Evolutionary conservation across 2,329 filamentous ascomycete species (phyloP), one percentile per base, ranked within the genome.

Genomic region (Elsinoe ampelina): DNA sequence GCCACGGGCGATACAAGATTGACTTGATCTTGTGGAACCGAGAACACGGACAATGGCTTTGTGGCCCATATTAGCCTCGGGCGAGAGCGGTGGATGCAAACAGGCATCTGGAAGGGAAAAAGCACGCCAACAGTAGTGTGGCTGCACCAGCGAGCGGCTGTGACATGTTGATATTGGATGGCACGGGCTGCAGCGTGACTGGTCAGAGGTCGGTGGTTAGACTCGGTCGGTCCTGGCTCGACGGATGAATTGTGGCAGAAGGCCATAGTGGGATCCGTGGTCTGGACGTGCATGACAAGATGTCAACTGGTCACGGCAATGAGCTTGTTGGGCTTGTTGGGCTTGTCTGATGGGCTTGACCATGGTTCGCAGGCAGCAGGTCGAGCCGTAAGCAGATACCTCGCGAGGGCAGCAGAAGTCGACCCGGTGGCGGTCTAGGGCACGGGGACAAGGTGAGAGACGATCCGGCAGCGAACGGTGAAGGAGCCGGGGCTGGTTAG

Each of bases 351-450:
- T 20, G 13, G 43, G 20, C 20, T 34, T 48, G 20, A 20, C 26
- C 43, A 30, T 48, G 43, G 43, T 48, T 48, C 43, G 30, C n/a
- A 51, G 47, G 47, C 6, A 38, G 47, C 26, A 51, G 17, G 47
- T 51, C 15, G 47, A 51, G 19, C 47, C 30, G 26, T 17, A 26
- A 35, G 19, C n/a, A 30, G 19, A 32, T 30, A 30, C 15, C 26
- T 34, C 26, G 32, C 26, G 45, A 35, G 15, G 15, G 15, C 10
- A 10, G 11, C 13, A 30, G 20, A 12, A 48, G 43, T 19, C n/a
- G 41, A 22, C 41, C 41, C 5, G 6, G 19, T 26, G 10, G 12
- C 11, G 43, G 22, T 19, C 43, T 12, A 34, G 41, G 41, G 19
- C 26, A 19, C 19, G 43, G 43, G 43, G 19, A 48, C 13, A 13